These are phyloP conservation scores for Viola odorata DNA, from an alignment of 345 rosid genomes.

Conservation along the genomic window DNA sequence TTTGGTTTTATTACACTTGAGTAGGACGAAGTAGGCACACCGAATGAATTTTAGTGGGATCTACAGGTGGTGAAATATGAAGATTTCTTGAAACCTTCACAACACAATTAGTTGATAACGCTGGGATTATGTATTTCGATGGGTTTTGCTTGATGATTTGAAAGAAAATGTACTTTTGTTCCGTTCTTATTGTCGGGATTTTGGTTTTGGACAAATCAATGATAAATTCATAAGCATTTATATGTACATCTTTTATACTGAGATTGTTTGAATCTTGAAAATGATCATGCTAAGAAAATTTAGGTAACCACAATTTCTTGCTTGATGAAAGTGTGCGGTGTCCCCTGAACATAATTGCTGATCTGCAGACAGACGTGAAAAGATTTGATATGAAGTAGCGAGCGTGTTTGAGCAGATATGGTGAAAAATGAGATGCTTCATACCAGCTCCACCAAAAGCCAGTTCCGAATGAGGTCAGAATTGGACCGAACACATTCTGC, in stretches of 20 bases:
- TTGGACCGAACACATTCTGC: conserved; percentile 42
- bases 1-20: not conserved
- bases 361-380: too few species aligned
- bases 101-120: conserved; percentile 6
- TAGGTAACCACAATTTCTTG: too few species aligned
- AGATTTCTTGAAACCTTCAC: not conserved
- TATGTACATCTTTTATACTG: too few species aligned
- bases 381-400: too few species aligned
- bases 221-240: not conserved
- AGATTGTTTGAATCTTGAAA: too few species aligned
- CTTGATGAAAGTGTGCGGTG: too few species aligned
- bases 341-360: too few species aligned
- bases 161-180: not conserved
- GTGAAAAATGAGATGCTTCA: too few species aligned
- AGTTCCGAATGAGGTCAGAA: conserved; percentile 34
- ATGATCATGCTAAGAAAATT: too few species aligned
- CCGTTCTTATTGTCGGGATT: not conserved
- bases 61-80: not conserved
- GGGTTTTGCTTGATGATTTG: not conserved
- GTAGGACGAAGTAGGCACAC: conserved; percentile 2
- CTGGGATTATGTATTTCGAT: not conserved
- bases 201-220: not conserved
- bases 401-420: too few species aligned
- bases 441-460: conserved; percentile 71
- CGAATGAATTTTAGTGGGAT: conserved; percentile 2